Evolutionary conservation across 768 basidiomycete genomes (phyloP).

Genomic region (Boletus rufocinnamomeus): DNA sequence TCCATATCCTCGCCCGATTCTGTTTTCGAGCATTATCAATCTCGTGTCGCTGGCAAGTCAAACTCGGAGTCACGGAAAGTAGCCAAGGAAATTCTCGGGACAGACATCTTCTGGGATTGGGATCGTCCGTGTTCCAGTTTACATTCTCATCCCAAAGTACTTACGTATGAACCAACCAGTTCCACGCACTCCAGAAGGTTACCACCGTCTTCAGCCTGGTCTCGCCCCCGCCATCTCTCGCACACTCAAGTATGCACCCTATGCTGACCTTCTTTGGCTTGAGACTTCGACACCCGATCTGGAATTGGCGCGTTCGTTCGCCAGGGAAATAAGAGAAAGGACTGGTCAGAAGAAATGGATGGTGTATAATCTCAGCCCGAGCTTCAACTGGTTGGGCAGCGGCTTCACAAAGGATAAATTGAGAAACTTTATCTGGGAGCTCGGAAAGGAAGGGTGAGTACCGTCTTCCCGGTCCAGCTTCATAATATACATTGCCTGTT

Average conservation of each 20-base stretch:
- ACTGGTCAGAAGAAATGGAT: conserved; percentile 71
- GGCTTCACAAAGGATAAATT: conserved; percentile 77
- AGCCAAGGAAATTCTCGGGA: conserved; percentile 67
- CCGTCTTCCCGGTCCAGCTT: background rate
- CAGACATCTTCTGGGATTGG: conserved; percentile 84
- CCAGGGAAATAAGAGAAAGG: conserved; percentile 68
- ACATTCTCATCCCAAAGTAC: background rate
- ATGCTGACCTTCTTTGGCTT: conserved; percentile 89
- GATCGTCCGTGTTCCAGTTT: conserved; percentile 57
- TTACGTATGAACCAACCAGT: conserved; percentile 43
- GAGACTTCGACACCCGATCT: conserved; percentile 91
- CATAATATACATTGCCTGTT: background rate
- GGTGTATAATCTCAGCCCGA: conserved; percentile 92
- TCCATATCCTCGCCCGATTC: conserved; percentile 37
- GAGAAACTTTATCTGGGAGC: conserved; percentile 87
- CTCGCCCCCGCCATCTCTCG: conserved; percentile 82
- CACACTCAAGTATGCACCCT: conserved; percentile 76
- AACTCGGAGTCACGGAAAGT: conserved; percentile 69
- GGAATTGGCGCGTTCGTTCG: conserved; percentile 75
- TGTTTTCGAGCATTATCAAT: conserved; percentile 59
- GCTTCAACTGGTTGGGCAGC: conserved; percentile 89
- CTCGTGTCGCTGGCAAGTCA: conserved; percentile 62
- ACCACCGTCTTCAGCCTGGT: conserved; percentile 85
- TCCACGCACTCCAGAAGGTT: conserved; percentile 88
- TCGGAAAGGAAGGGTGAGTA: conserved; percentile 80